Base-by-base conservation (phyloP, 2,329 filamentous ascomycete genomes). In the Paecilomyces sp. region DNA sequence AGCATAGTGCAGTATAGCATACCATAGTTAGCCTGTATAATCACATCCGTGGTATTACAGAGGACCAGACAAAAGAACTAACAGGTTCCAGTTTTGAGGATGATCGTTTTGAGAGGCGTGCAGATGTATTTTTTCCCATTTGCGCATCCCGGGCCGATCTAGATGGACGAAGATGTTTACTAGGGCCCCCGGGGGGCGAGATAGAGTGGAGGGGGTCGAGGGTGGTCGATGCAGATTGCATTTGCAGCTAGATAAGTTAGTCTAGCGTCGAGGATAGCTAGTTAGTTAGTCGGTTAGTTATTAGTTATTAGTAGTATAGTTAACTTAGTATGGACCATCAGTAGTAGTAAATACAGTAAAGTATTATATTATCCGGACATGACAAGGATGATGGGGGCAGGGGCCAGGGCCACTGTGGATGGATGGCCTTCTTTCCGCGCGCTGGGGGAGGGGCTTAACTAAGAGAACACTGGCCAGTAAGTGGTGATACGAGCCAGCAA, bases 61-160 rank as follows among this genome's bases (percentile, higher is more conserved):
- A 28, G 25, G 6, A 22, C 6, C 30, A 8, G 31, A 9, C 31
- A 33, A 64, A 58, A 58, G 66, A 67, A 58, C 65, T 65, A 58
- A 58, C 58, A 58, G 62, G 62, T 63, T 64, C 62, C 62, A 65
- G 63, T 64, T 62, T 62, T 33, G 31, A 57, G 22, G 36, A 63
- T 75, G 70, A 68, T 74, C 73, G 67, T 74, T 75, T 74, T 69
- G 71, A 74, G 72, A 66, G 67, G 70, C 68, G 69, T 75, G 73
- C 73, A 76, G 71, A 70, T 72, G 70, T 71, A 72, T 69, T 72
- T 72, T 28, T 73, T 74, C 65, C 71, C 51, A 25, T 70, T 74
- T 68, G 70, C 74, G 72, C 72, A 71, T 76, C 70, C 74, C 71
- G 73, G 69, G 72, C 71, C 71, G 72, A 76, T 74, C 73, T 76